Evolutionary conservation across 139 green algal genomes (phyloP), one percentile per base, ranked within the genome.

Genomic region (Deuterostichococcus epilithicus): DNA sequence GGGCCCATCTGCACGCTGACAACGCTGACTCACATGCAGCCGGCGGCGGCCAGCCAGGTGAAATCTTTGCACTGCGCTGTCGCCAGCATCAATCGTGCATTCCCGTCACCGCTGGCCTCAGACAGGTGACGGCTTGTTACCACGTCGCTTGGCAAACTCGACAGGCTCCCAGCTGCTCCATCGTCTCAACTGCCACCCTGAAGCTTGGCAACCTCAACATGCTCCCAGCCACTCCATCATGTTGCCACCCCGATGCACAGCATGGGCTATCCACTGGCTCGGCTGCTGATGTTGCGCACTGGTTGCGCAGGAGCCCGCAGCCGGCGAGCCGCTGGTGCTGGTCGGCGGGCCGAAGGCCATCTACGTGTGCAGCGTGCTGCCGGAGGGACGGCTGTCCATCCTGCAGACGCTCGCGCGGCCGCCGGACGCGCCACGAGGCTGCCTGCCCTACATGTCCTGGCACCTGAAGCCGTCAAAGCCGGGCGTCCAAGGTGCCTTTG

Each of bases 361-460:
- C 23, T 68, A 60, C 6, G n/a, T 59, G 26, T 44, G 63, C 1
- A 58, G 73, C 20, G n/a, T 69, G n/a, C 37, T 30, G 3, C 60
- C 72, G 37, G 78, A 82, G 23, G 78, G 72, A 28, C 72, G 72
- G 1, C 63, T 82, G 30, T 34, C 28, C 18, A 45, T 82, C 26
- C 5, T 82, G 45, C 78, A 82, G 44, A 82, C 68, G 44, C 36
- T 82, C 5, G 38, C 44, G 0, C 65, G 72, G 4, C 78, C 72
- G 4, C 42, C 63, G 0, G 66, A 70, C 36, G 65, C 66, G 33
- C 72, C 52, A 0, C 6, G 60, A 32, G 78, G 34, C 26, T 71
- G 72, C 34, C 34, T 72, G 3, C 76, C 76, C 20, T 80, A 76
- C 30, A 47, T 39, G 4, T 39, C 76, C 47, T 80, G 76, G 76